A percentile compares a stretch with the other conserved stretches of the same genome.
Evolutionary conservation across 1,139 yeast species (phyloP).

Genomic region (Scheffersomyces segobiensis): DNA sequence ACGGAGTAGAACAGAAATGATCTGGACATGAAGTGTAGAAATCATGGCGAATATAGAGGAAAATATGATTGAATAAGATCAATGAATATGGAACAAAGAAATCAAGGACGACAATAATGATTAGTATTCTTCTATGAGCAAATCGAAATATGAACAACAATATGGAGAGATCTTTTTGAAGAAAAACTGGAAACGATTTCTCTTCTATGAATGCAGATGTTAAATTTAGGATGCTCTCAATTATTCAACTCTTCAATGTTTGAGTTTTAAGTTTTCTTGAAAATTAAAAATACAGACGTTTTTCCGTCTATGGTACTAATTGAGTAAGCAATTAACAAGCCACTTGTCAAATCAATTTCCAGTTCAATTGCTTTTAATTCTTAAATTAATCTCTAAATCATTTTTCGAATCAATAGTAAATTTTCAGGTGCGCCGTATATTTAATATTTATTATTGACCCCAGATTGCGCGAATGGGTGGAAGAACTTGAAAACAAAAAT

Average conservation of each 20-base stretch:
- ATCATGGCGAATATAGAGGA: background rate
- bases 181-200: background rate
- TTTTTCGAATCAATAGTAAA: background rate
- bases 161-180: background rate
- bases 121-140: background rate
- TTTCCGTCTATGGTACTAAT: background rate
- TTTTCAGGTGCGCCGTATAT: background rate
- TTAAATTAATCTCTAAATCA: no score
- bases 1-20: constrained; percentile 33
- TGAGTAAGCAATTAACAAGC: background rate
- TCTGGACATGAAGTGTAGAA: background rate
- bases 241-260: no score
- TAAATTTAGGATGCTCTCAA: background rate
- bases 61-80: constrained; percentile 4
- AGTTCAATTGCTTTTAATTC: background rate
- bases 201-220: background rate
- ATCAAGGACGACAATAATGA: background rate
- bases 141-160: background rate
- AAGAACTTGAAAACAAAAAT: background rate
- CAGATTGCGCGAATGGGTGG: background rate
- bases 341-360: background rate
- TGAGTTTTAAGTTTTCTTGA: background rate
- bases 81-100: constrained; percentile 3
- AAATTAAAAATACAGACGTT: background rate
- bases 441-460: background rate